Evolutionary conservation across 768 basidiomycete species (phyloP).

Genomic region (Gymnopilus junonius): DNA sequence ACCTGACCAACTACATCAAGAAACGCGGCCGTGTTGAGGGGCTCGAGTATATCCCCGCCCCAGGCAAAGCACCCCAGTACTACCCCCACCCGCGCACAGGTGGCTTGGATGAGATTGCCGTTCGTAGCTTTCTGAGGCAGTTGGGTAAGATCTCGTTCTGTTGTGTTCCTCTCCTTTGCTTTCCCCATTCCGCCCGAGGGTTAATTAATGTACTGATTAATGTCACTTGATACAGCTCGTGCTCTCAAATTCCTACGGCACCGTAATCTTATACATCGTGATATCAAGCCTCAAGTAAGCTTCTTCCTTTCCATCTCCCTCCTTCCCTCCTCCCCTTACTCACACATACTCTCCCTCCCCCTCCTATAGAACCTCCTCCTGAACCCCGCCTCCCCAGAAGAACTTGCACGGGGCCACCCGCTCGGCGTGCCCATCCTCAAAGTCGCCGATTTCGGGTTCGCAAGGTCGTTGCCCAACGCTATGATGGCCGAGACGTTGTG

Average conservation of each 20-base stretch:
- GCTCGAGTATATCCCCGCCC: conserved; percentile 77
- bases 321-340: neutral
- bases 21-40: conserved; percentile 93
- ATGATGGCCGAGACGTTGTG: conserved; percentile 98
- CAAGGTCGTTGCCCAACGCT: conserved; percentile 86
- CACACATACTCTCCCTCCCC: conserved; percentile 1
- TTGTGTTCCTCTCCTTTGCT: neutral
- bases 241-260: conserved; percentile 92
- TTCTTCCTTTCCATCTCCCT: neutral
- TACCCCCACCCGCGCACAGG: conserved; percentile 93
- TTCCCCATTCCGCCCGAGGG: neutral
- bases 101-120: conserved; percentile 88
- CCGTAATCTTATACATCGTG: conserved; percentile 91
- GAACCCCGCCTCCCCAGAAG: conserved; percentile 78
- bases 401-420: conserved; percentile 87
- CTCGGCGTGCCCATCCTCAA: conserved; percentile 93
- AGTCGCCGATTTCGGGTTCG: conserved; percentile 98
- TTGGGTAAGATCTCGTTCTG: conserved; percentile 57
- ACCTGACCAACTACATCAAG: conserved; percentile 96
- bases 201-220: too few relatives aligned
- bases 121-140: conserved; percentile 91
- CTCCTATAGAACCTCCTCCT: conserved; percentile 84
- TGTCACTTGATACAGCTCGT: conserved; percentile 59
- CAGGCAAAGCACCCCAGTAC: conserved; percentile 74
- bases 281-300: conserved; percentile 92